Conservation (phyloP, 257 asterid species). For the Nicotiana paniculata region DNA sequence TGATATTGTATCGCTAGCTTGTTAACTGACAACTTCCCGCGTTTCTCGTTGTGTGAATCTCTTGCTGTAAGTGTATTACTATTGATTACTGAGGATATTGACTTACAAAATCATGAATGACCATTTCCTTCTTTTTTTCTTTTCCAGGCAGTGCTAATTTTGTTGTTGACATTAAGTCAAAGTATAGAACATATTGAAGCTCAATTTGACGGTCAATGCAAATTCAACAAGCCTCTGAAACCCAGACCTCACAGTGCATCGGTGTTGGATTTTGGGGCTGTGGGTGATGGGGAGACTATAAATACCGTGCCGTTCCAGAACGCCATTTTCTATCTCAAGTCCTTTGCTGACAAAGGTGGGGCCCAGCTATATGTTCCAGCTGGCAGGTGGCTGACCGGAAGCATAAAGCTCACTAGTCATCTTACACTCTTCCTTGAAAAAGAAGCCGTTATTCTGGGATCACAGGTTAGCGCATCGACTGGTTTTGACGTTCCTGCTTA, state of each 20-base stretch:
- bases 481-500: neutral
- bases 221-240: conserved; percentile 14
- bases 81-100: neutral
- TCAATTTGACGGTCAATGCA: conserved; percentile 22
- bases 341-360: conserved; percentile 79
- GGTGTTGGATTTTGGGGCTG: conserved; percentile 34
- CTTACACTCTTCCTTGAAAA: conserved; percentile 77
- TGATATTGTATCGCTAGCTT: neutral
- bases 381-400: conserved; percentile 70
- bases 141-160: conserved; percentile 12
- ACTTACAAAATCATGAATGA: neutral
- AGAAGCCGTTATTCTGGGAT: conserved; percentile 64
- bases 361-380: conserved; percentile 81
- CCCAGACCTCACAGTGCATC: conserved; percentile 33
- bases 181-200: conserved; percentile 8
- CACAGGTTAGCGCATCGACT: conserved; percentile 39
- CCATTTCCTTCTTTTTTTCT: neutral
- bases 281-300: conserved; percentile 42
- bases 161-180: conserved; percentile 6
- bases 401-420: conserved; percentile 76
- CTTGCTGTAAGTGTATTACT: neutral
- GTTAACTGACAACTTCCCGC: neutral
- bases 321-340: conserved; percentile 76
- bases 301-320: conserved; percentile 76
- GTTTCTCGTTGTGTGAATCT: neutral